Evolutionary conservation across 345 rosid genomes (phyloP), one percentile per base, ranked within the genome.

Genomic region (Heritiera littoralis): DNA sequence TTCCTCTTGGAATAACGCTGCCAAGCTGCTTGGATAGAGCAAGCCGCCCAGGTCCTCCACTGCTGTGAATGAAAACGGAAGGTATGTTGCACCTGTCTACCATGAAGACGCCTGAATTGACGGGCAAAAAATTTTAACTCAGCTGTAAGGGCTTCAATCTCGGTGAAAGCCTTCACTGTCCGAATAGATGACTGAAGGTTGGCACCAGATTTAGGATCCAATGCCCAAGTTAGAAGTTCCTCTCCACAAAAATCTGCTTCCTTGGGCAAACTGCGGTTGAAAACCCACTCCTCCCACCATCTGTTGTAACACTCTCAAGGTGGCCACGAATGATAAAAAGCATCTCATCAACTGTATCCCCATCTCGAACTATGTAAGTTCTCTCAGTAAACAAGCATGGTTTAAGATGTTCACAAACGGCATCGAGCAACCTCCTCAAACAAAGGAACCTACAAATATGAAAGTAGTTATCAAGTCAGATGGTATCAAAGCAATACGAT

Each of bases 11-110:
- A 84, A 70, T 91, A 89, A 2, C 99, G 87, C 15, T 97, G 88
- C 99, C 99, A 95, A 2, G 99, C 98, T 0, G 99, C 99, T 84
- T 95, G 99, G 77, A 95, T 93, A 67, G 92, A 95, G 77, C 94
- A 91, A 32, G 99, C 99, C 0, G 99, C 99, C 99, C 99, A 93
- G 35, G 98, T 95, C 86, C 92, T 91, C 99, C 99, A 95, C 61
- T 95, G 99, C 84, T 95, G 97, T 0, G 98, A 93, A 85, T 95
- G 92, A 75, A 95, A 95, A 2, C 99, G 89, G 88, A 95, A 95
- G 6, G 99, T 95, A 83, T 95, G 99, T 59, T 93, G 99, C 75
- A 95, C 97, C 77, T 95, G 99, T 79, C 96, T 90, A 79, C 99
- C 93, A 80, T 95, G 99, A 60, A 95, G 89, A 63, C 94, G 90